Evolutionary conservation across 495 filamentous ascomycete genomes (phyloP), one percentile per base, ranked within the genome.

Genomic region (Penicillium samsonianum): DNA sequence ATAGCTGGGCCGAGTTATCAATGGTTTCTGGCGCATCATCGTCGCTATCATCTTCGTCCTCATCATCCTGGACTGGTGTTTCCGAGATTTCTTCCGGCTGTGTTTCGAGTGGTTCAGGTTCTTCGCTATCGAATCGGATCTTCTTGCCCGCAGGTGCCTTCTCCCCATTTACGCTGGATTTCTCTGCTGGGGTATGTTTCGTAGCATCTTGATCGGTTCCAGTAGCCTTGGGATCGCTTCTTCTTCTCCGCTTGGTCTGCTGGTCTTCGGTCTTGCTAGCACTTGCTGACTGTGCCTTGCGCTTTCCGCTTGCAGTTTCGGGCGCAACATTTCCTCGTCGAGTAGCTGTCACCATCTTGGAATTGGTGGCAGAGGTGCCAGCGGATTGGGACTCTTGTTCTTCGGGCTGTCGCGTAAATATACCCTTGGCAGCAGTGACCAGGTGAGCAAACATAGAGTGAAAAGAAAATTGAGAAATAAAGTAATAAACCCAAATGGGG

Each of bases 21-120:
- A 83, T 71, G 16, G 70, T 63, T 64, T 84, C 82, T 5, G 81
- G 81, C 17, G 80, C 82, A 60, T 84, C 80, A 45, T 79, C 76
- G 58, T 62, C 66, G 53, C 67, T 70, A 50, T 66, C 65, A 26
- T 71, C 69, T 12, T 78, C 72, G 7, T 68, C 67, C 6, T 70
- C 58, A 0, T 72, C 54, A 10, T 68, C 69, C 47, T 71, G 53
- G 26, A 49, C 48, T 37, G 63, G 50, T 40, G 51, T 56, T 48
- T 67, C 56, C 38, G 62, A 47, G 11, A 57, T 65, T 22, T 64
- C 59, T 31, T 75, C 67, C 7, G 47, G 42, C 26, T 58, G 58
- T 30, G 58, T 56, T 31, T 63, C 60, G 1, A 72, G 67, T 20
- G 61, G 16, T 33, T 67, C 65, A 49, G 79, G 72, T 41, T 81